Base-by-base conservation (phyloP, 1,284 basidiomycete genomes). In the Coniferiporia weirii region DNA sequence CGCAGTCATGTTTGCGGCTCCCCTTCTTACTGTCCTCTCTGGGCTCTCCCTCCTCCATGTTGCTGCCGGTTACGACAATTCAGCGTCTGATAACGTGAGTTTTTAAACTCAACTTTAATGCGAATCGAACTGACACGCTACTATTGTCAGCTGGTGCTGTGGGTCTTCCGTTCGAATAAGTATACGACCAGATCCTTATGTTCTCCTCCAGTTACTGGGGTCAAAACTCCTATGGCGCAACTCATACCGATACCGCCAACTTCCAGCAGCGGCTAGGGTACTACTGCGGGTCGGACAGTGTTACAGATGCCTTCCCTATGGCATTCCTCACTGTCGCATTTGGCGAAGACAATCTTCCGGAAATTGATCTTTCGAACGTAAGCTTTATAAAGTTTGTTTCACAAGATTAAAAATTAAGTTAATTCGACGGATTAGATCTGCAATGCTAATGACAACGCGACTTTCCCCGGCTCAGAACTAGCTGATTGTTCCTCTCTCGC, bases 321-420 rank as follows among this genome's bases (percentile, higher is more conserved):
- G 83, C 83, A 1, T 87, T 87, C 69, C 65, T 87, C 52, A 73
- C 80, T 61, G 73, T 79, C 19, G 85, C 83, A 69, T 82, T 79
- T 68, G 76, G 75, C 35, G 73, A 75, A 38, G 83, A 81, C 2
- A 77, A 77, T 50, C 68, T 83, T 13, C 85, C 85, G 0, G 77
- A 79, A 9, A 76, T 87, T 61, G 75, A 87, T 68, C 70, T 87
- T 53, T 75, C 83, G 51, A 86, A 85, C 66, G 83, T 82, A 58
- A 63, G 76, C 64, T 32, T 8, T 52, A 22, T 27, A 1, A 19
- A 8, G n/a, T 62, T 22, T 43, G 44, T 12, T 52, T 20, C n/a
- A 17, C 32, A 1, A n/a, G 27, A 19, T 54, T 44, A 51, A 43
- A 8, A 47, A n/a, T n/a, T 58, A 40, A 15, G 8, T 43, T n/a